Evolutionary conservation across 1,284 basidiomycete species (phyloP).

Genomic region (Quambalaria eucalypti): DNA sequence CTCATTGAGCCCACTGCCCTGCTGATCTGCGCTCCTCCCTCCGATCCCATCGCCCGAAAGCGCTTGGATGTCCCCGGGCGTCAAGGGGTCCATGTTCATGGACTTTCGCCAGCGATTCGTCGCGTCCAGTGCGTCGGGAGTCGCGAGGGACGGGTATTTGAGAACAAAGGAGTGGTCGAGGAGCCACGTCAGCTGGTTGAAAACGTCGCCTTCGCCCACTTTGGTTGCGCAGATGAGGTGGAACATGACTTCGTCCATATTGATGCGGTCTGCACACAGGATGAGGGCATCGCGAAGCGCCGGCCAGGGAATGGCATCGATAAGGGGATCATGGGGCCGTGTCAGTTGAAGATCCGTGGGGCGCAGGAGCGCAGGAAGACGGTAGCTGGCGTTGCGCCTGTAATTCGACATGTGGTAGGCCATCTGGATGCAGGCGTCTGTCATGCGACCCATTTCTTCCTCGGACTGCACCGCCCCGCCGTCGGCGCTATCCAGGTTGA

Average conservation of each 20-base stretch:
- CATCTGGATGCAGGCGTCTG: conserved; percentile 11
- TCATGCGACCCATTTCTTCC: conserved; percentile 10
- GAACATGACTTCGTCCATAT: conserved; percentile 14
- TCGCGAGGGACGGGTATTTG: conserved; percentile 14
- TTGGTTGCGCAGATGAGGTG: conserved; percentile 10
- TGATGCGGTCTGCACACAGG: conserved; percentile 10
- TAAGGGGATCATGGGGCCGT: conserved; percentile 19
- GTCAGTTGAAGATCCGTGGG: conserved; percentile 22
- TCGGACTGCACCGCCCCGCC: conserved; percentile 1
- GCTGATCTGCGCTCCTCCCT: no score
- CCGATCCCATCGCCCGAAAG: not conserved
- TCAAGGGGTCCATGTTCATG: not conserved
- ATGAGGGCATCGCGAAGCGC: conserved; percentile 26
- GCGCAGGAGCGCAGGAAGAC: conserved; percentile 19
- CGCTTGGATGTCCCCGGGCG: not conserved
- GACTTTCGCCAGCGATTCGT: not conserved
- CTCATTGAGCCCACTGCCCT: no score
- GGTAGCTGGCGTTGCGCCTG: conserved; percentile 17
- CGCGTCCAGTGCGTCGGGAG: not conserved
- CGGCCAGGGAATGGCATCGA: conserved; percentile 21
- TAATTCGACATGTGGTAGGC: conserved; percentile 20
- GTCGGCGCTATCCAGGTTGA: not conserved
- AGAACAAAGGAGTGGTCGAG: conserved; percentile 20
- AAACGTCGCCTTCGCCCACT: conserved; percentile 13
- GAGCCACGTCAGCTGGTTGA: conserved; percentile 16